Evolutionary conservation across 805 yeast species (phyloP), one percentile per base, ranked within the genome.

Genomic region (Metschnikowia borealis): DNA sequence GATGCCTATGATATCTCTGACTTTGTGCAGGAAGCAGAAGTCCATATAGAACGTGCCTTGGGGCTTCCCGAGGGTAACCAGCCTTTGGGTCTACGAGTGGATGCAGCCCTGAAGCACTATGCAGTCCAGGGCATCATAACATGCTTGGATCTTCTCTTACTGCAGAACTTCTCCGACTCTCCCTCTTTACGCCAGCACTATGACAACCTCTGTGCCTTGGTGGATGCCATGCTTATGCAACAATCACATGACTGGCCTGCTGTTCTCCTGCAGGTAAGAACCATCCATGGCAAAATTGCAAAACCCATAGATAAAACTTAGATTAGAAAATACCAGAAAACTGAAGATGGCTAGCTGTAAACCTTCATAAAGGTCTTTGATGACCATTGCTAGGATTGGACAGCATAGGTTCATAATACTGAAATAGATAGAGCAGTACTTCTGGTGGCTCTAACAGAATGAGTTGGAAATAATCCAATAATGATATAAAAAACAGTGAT

Each of bases 41-140:
- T 14, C 2, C 34, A 34, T 3, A 40, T 54, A 3, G 35, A 37
- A 10, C 10, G 35, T 13, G 43, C 53, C 10, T 29, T 53, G 18
- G 46, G 49, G 4, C 43, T 58, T 20, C 58, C 58, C 2, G 14
- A 15, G 14, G 45, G 17, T 2, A 26, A 51, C 3, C 35, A 38
- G 13, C 55, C 48, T 36, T 34, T 54, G 13, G 17, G 34, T 11
- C 43, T 58, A 2, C 42, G 37, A 41, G 50, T 53, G 11, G 53
- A 53, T 7, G 44, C 49, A 13, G 45, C 54, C 23, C 47, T 54
- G 58, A 58, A 58, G 38, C 58, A 56, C 43, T 51, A 47, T 17
- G 44, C 56, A 15, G 20, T 58, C 15, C 38, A 29, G 20, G 60
- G 57, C n/a, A 42, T 58, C n/a, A 18, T n/a, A n/a, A 57, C 47